Base-by-base conservation (phyloP, 2,329 filamentous ascomycete genomes). In the Aspergillus sp. region DNA sequence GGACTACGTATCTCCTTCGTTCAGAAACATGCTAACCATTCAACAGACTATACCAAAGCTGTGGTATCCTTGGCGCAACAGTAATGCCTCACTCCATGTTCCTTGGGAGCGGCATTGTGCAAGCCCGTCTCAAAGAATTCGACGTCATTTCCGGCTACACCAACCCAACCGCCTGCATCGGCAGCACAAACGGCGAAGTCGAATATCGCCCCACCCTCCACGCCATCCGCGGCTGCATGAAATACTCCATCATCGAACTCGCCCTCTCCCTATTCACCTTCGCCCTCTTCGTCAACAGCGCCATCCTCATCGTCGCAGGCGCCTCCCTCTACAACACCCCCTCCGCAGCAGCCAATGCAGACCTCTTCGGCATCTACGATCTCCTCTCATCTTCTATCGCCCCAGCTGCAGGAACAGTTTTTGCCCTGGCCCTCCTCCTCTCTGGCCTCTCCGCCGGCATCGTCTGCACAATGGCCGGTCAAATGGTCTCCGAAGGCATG, bases 401-500 rank as follows among this genome's bases (percentile, higher is more conserved):
- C 0, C 86, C 87, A 0, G 89, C 84, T 0, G 92, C 91, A 0
- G 92, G 90, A 2, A 90, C 89, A 3, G 80, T 96, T n/a, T 96
- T 96, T 62, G 90, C 90, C 0, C 79, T 96, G 2, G 90, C 91
- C 0, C 78, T 96, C 1, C 82, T 96, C 0, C 83, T 96, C 0
- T 93, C 89, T 0, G 91, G 91, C 8, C 83, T 91, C 12, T 90
- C 87, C 0, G 91, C 91, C 0, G 91, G 91, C 5, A 90, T 96
- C 36, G 88, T 96, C 2, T 96, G 91, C 76, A 96, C 92, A 1
- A 95, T 96, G 64, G 85, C 91, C 0, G 91, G 91, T 0, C 91
- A 96, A 72, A 95, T 96, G 87, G 88, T 96, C 20, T 88, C 86
- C 61, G 91, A 96, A 71, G 91, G 91, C 6, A 90, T 91, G 59